These are phyloP conservation scores for Ogataea polymorpha DNA, from an alignment of 805 yeast genomes.

Conservation along the genomic window DNA sequence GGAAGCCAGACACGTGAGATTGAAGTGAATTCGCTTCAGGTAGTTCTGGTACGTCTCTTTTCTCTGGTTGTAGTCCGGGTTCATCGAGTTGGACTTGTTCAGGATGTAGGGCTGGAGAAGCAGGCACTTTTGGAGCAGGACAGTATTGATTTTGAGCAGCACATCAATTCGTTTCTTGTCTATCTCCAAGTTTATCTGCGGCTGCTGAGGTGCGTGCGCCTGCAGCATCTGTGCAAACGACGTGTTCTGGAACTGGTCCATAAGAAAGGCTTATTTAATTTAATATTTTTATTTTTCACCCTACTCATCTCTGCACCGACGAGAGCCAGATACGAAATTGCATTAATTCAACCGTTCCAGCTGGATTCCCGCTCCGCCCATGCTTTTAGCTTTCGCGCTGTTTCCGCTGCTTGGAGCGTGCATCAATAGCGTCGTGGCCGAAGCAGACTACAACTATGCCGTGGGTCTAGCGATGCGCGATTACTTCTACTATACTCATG, in stretches of 20 bases:
- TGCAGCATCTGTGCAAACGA: constrained; percentile 19
- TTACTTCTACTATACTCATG: constrained; percentile 5
- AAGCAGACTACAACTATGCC: constrained; percentile 8
- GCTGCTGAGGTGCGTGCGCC: constrained; percentile 28
- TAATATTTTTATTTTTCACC: background rate
- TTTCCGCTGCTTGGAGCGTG: background rate
- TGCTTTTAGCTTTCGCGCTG: background rate
- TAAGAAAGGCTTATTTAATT: background rate
- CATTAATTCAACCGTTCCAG: background rate
- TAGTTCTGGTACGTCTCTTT: constrained; percentile 33
- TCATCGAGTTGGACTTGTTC: constrained; percentile 19
- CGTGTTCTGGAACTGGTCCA: constrained; percentile 9
- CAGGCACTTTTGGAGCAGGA: constrained; percentile 32
- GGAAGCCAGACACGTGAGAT: constrained; percentile 36
- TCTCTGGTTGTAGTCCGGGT: constrained; percentile 26
- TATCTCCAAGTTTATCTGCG: constrained; percentile 27
- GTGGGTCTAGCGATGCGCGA: constrained; percentile 8
- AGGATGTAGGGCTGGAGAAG: constrained; percentile 27
- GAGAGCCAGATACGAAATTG: background rate
- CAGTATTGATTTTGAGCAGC: constrained; percentile 34
- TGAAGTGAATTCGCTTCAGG: constrained; percentile 36
- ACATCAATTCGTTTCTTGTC: constrained; percentile 36
- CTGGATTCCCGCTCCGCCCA: background rate
- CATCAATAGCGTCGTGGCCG: background rate
- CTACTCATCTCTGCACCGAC: constrained; percentile 1